Evolutionary conservation across 768 basidiomycete species (phyloP), one percentile per base, ranked within the genome.

Genomic region (Mycena vulgaris): DNA sequence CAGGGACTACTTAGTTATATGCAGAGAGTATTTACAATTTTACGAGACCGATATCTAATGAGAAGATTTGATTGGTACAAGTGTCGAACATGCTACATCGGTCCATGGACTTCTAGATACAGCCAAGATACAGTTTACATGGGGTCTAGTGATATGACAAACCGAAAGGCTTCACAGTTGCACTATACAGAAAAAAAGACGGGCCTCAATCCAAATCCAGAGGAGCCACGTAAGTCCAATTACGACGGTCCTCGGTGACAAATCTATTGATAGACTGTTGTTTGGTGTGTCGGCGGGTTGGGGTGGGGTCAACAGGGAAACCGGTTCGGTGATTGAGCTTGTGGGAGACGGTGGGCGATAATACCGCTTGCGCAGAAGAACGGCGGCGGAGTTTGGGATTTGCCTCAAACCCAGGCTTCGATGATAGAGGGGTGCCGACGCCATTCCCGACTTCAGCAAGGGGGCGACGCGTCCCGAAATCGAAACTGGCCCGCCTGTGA

Each of bases 401-500:
- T 40, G 35, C 28, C 33, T 56, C 25, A 35, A 19, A 21, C 11
- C 27, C 8, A 5, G 10, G 7, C 3, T 56, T 28, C n/a, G 42
- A 31, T 48, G 8, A 45, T n/a, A n/a, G 28, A 28, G 17, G 2
- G 31, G 21, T 56, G 33, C 27, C 27, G 17, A 33, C 16, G 45
- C 13, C n/a, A n/a, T 66, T 66, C 10, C 21, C 55, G 0, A 70
- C 33, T 13, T 64, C 49, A 19, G 27, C 63, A 19, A 70, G 28
- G 5, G 68, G 63, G 3, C 31, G 62, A 47, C 68, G 68, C 2
- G 31, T 9, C 53, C 30, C 58, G 25, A 42, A 23, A 27, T 69
- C 51, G 30, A 59, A 52, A 48, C 57, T 53, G 35, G 62, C 27
- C 35, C 69, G 56, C 30, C 31, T 60, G 51, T 70, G 69, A 37